Conservation (phyloP, 192 early-diverging fungal species). For the Coemansia sp. region DNA sequence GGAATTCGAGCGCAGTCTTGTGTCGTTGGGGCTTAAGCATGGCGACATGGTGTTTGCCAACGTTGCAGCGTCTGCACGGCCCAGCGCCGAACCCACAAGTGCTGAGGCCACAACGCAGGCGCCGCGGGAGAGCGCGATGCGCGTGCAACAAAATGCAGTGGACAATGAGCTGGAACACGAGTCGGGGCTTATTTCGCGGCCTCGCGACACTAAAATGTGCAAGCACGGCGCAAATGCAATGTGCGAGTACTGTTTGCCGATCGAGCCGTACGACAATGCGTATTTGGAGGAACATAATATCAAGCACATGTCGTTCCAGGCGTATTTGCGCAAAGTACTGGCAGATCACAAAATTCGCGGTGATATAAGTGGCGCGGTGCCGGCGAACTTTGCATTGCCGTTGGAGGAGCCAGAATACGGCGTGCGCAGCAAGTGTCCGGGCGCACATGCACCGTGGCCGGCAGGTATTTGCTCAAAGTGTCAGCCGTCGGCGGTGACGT, state of each 20-base stretch:
- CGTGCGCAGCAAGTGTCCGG: constrained; percentile 78
- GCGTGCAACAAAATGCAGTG: constrained; percentile 64
- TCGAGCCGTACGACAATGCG: constrained; percentile 81
- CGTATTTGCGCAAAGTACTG: constrained; percentile 77
- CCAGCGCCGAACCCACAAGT: constrained; percentile 20
- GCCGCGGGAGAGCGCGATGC: constrained; percentile 1
- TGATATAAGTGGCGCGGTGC: constrained; percentile 41
- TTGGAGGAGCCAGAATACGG: constrained; percentile 80
- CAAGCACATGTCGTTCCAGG: constrained; percentile 97
- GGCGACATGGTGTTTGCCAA: constrained; percentile 43
- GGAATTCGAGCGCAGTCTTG: constrained; percentile 34
- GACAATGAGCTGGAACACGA: constrained; percentile 81
- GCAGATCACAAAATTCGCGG: constrained; percentile 64
- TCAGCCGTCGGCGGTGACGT: constrained; percentile 88
- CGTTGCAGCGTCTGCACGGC: constrained; percentile 26
- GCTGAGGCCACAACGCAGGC: not conserved
- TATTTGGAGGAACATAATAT: constrained; percentile 89
- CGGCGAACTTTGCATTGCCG: constrained; percentile 68
- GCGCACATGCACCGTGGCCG: constrained; percentile 86
- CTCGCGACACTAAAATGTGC: constrained; percentile 77
- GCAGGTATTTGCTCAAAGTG: constrained; percentile 97
- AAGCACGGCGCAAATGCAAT: constrained; percentile 38
- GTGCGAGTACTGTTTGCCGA: constrained; percentile 48
- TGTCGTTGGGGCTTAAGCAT: constrained; percentile 40
- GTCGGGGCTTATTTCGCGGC: constrained; percentile 78